A percentile compares a stretch with the other conserved stretches of the same genome.
Conservation (phyloP, 805 yeast species). For the Grigorovia yakushimaensis region DNA sequence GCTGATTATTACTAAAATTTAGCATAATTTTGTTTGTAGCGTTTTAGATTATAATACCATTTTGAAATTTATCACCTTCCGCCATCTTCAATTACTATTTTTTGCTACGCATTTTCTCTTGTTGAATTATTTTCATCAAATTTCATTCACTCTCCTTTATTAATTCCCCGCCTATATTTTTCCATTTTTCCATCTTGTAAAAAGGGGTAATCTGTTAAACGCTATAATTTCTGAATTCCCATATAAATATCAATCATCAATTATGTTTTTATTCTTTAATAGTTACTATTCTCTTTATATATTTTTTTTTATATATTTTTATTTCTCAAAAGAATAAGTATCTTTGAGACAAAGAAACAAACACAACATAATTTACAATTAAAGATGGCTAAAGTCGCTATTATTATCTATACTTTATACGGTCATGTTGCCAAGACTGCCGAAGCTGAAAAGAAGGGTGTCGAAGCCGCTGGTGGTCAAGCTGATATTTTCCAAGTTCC, state of each 20-base stretch:
- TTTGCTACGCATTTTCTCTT: neutral
- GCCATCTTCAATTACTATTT: neutral
- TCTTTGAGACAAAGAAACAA: neutral
- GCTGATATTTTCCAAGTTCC: conserved; percentile 73
- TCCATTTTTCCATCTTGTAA: neutral
- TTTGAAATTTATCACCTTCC: neutral
- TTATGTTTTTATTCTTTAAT: neutral
- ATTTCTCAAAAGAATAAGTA: neutral
- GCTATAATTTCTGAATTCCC: neutral
- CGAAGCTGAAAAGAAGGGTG: conserved; percentile 57
- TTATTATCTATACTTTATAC: conserved; percentile 72
- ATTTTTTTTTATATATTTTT: neutral
- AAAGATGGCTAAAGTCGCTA: conserved; percentile 43
- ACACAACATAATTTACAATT: neutral
- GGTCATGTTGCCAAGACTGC: conserved; percentile 70
- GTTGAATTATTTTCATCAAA: neutral
- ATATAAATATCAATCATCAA: neutral
- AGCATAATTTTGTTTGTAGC: neutral
- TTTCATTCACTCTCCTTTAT: neutral
- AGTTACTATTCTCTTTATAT: no score
- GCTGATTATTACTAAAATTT: neutral
- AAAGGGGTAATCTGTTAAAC: neutral
- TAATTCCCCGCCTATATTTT: neutral
- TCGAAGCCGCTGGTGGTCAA: conserved; percentile 55
- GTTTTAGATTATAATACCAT: neutral